Conservation (phyloP, 495 filamentous ascomycete genomes). For the Penicillium fimorum region DNA sequence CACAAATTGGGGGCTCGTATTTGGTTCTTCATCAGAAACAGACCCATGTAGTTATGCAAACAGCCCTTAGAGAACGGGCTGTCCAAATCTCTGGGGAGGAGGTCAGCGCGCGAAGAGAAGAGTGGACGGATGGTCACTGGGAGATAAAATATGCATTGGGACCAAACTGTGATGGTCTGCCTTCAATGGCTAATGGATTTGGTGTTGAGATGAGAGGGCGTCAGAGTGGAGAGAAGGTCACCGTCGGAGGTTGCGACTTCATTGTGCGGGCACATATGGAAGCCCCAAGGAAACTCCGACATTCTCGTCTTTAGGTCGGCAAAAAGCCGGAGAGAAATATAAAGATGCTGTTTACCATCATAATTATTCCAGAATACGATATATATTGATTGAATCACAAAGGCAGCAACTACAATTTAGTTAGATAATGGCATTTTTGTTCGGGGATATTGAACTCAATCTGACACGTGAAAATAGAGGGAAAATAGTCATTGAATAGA, state of each 20-base stretch:
- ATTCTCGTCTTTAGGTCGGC: neutral
- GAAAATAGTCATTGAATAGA: no score
- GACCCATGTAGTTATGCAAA: neutral
- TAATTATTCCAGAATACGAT: neutral
- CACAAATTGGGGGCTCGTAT: neutral
- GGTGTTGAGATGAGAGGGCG: neutral
- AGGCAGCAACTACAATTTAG: no score
- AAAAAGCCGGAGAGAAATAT: neutral
- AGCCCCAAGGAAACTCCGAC: neutral
- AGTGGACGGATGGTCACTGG: neutral
- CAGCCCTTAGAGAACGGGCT: neutral
- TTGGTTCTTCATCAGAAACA: constrained; percentile 3
- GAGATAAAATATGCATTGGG: neutral
- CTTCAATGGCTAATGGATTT: neutral
- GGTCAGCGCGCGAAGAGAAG: neutral
- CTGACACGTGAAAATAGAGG: no score
- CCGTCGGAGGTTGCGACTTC: neutral
- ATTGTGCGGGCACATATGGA: neutral
- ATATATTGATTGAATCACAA: neutral
- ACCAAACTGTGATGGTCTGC: neutral
- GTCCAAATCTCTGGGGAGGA: neutral
- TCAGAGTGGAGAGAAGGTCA: neutral
- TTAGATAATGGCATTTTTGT: neutral
- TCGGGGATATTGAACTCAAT: no score
- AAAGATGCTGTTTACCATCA: neutral